Evolutionary conservation across 129 eudicot species (phyloP), one percentile per base, ranked within the genome.

Genomic region (Helianthus tuberosus): DNA sequence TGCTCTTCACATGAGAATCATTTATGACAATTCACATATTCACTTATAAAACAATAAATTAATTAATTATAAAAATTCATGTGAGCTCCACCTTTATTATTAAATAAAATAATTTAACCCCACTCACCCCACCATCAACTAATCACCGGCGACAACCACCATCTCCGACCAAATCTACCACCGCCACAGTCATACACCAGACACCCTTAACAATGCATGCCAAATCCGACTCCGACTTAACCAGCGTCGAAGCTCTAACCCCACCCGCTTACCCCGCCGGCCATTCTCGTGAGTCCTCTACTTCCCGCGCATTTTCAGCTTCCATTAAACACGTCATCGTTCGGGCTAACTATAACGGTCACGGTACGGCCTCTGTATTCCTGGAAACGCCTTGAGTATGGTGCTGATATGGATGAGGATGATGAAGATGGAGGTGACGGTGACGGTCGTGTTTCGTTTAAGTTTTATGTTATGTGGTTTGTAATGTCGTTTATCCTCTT

Each of bases 251-350:
- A 44, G 93, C 95, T 11, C 79, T 89, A 4, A 75, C 96, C 35
- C 96, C 98, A 57, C 93, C 13, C 81, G 90, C n/a, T 81, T 93
- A 8, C 92, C 96, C 0, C 88, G 93, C 67, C 86, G 91, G 89
- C 87, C 98, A 93, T 53, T 93, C 98, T 32, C 83, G 96, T 5
- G 96, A 93, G 62, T 93, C 98, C 14, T 93, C 98, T 16, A 89
- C 93, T 43, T 89, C 96, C 0, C 69, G 98, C 8, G 64, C 82
- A 0, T 93, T 85, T 69, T 93, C 96, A 1, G 93, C 89, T 54
- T 81, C 93, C 65, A 20, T 89, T 3, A 85, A 92, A 20, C 82
- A 82, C 73, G 67, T 77, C 11, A 3, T 78, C 13, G 77, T 54
- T 8, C 54, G 75, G 51, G 6, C 64, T 6, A 57, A 77, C n/a